Conservation (phyloP, 352 stramenopile species). For the Pythium coloratum region DNA sequence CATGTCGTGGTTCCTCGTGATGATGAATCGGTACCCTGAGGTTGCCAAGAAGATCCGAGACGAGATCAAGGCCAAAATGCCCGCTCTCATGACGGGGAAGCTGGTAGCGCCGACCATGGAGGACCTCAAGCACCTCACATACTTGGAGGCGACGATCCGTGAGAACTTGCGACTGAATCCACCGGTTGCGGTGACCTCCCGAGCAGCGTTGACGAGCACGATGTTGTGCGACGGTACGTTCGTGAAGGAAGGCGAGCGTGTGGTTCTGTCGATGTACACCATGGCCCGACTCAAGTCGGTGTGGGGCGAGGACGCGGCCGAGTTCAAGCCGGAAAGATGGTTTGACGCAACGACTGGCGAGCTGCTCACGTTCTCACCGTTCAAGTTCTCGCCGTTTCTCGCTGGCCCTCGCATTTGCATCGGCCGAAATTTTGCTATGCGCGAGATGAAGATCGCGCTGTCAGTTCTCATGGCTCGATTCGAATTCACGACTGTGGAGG, state of each 20-base stretch:
- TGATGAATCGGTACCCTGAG: constrained; percentile 69
- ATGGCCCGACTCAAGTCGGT: constrained; percentile 38
- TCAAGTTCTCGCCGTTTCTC: constrained; percentile 55
- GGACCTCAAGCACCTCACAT: constrained; percentile 46
- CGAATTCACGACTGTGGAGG: constrained; percentile 40
- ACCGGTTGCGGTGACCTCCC: constrained; percentile 39
- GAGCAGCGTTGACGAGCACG: constrained; percentile 41
- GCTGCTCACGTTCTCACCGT: constrained; percentile 37
- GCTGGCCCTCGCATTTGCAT: constrained; percentile 54
- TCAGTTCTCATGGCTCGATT: constrained; percentile 43
- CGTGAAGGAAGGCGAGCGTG: constrained; percentile 38
- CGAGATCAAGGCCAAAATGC: constrained; percentile 42
- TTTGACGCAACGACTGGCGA: constrained; percentile 48
- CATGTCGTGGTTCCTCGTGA: constrained; percentile 76
- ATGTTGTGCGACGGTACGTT: constrained; percentile 59
- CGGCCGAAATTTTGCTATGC: constrained; percentile 51
- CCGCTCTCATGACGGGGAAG: constrained; percentile 14
- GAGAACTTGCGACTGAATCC: constrained; percentile 72
- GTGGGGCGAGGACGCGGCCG: constrained; percentile 54
- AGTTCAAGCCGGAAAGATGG: constrained; percentile 66
- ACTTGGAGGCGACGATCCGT: constrained; percentile 61
- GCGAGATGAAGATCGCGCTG: constrained; percentile 52
- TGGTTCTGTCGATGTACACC: constrained; percentile 47
- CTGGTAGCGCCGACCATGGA: constrained; percentile 37
- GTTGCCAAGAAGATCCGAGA: constrained; percentile 42